A percentile compares a stretch with the other conserved stretches of the same genome.
These are phyloP conservation scores for Xylaria scruposa DNA, from an alignment of 495 filamentous ascomycete genomes.

Conservation along the genomic window DNA sequence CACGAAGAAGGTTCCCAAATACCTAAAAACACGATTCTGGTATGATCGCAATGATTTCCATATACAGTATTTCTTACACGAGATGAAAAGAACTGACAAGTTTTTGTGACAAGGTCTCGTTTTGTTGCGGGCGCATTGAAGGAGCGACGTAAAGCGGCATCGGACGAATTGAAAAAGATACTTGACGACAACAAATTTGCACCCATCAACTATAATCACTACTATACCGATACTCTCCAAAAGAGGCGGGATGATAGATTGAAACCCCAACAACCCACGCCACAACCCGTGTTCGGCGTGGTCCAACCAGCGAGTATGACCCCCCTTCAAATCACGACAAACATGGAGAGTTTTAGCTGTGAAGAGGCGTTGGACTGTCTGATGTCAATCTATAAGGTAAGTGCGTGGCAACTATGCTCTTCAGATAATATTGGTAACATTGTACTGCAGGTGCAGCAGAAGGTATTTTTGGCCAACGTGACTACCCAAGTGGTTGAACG, in stretches of 20 bases:
- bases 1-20: neutral
- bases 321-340: neutral
- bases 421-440: neutral
- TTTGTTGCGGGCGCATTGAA: neutral
- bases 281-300: neutral
- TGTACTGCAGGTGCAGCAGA: neutral
- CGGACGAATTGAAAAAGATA: neutral
- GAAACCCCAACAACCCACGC: neutral
- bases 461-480: neutral
- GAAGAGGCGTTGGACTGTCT: neutral
- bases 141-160: neutral
- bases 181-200: neutral
- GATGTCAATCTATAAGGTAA: neutral
- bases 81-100: neutral
- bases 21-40: neutral
- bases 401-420: neutral
- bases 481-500: constrained; percentile 4
- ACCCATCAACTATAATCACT: neutral
- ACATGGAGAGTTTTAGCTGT: neutral
- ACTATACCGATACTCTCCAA: neutral
- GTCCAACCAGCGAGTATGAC: neutral
- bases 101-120: neutral
- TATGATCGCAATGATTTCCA: neutral
- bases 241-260: neutral
- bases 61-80: neutral